Percentiles rank a stretch among this genome's conserved stretches.
Evolutionary conservation across 441 rosid species (phyloP).

Genomic region (Populus hybrid): DNA sequence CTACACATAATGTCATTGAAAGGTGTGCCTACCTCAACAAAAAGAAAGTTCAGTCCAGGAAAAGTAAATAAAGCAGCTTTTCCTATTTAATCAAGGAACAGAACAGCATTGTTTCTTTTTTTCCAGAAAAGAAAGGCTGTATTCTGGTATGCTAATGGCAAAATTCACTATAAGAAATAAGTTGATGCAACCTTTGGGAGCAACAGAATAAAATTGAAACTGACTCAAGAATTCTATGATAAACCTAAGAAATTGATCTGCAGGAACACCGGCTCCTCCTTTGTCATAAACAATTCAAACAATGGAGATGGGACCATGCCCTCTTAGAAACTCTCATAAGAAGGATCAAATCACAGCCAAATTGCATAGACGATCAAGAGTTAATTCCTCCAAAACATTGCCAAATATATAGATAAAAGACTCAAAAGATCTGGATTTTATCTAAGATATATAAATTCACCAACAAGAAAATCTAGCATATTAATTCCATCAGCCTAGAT

Average conservation of each 20-base stretch:
- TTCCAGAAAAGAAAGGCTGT: neutral
- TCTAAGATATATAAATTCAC: no score
- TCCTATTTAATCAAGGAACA: neutral
- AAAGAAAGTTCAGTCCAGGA: neutral
- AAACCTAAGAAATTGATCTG: neutral
- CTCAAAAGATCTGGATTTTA: neutral
- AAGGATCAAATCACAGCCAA: neutral
- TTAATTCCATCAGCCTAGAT: neutral
- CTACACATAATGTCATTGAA: slow-evolving; percentile 8
- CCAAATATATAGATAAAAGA: neutral
- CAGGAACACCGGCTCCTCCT: neutral
- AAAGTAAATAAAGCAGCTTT: neutral
- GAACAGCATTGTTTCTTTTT: neutral
- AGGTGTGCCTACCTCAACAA: slow-evolving; percentile 33
- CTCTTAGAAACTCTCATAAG: no score
- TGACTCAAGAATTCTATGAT: neutral
- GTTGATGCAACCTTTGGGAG: neutral
- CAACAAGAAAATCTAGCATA: neutral
- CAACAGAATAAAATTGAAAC: neutral
- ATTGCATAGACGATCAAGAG: neutral
- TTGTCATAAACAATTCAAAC: neutral
- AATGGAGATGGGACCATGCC: neutral
- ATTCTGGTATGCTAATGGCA: neutral
- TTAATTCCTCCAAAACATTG: neutral
- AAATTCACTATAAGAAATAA: neutral